Conservation (phyloP, 2,329 filamentous ascomycete species). For the Phaeosphaeriaceae sp. region DNA sequence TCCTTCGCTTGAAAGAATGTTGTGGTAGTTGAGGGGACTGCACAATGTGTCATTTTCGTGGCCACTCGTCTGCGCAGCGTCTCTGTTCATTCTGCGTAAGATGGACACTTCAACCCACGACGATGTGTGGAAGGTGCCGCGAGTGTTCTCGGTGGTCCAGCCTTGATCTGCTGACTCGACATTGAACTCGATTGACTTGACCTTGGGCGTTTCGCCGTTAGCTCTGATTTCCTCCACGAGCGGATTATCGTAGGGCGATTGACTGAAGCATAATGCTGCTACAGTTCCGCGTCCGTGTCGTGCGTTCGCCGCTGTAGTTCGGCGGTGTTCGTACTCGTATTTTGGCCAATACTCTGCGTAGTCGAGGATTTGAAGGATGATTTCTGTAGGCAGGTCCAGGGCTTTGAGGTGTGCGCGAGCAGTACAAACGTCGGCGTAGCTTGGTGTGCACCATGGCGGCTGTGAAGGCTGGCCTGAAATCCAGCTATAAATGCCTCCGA, state of each 20-base stretch:
- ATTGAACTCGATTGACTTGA: constrained; percentile 33
- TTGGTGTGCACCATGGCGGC: constrained; percentile 3
- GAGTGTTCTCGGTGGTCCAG: constrained; percentile 37
- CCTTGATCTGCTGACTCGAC: constrained; percentile 40
- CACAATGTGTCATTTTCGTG: neutral
- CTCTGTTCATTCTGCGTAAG: constrained; percentile 21
- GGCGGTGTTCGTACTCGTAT: neutral
- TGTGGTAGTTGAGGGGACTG: constrained; percentile 13
- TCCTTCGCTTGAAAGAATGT: constrained; percentile 9
- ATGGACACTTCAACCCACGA: constrained; percentile 45
- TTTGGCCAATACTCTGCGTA: constrained; percentile 35
- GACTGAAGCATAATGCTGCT: constrained; percentile 18
- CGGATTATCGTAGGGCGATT: constrained; percentile 15
- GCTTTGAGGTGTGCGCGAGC: constrained; percentile 29
- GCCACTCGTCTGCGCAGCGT: neutral
- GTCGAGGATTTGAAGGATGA: constrained; percentile 38
- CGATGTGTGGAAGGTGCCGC: constrained; percentile 35
- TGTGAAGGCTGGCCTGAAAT: neutral
- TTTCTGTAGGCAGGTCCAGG: constrained; percentile 36
- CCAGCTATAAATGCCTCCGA: constrained; percentile 8
- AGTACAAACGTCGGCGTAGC: constrained; percentile 32
- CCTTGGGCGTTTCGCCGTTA: constrained; percentile 22
- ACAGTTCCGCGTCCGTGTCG: constrained; percentile 14
- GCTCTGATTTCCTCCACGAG: constrained; percentile 6
- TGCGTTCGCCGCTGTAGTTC: constrained; percentile 4